phyloP scores from a whole-genome alignment of 768 basidiomycete species.

The Gyrodon lividus region DNA sequence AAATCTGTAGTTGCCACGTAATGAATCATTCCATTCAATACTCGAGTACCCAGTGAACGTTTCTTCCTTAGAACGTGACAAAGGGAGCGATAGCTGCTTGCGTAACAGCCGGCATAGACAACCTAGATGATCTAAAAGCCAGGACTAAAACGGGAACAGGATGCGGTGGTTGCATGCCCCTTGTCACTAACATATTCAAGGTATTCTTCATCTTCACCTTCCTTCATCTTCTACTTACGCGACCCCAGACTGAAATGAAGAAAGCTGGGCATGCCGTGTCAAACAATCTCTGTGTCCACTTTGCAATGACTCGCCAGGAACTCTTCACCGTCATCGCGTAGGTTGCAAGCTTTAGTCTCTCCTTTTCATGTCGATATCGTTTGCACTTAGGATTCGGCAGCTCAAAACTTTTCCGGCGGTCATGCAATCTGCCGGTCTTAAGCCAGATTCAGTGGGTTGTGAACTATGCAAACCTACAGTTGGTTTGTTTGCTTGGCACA shows the following conservation, averaged over 20 bases:
- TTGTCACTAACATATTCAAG: conserved; percentile 43
- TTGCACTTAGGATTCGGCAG: conserved; percentile 47
- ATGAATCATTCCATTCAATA: conserved; percentile 8
- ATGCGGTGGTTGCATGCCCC: conserved; percentile 72
- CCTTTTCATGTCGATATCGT: neutral
- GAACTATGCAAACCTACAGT: conserved; percentile 74
- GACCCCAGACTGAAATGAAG: conserved; percentile 59
- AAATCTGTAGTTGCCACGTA: conserved; percentile 70
- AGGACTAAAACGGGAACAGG: conserved; percentile 73
- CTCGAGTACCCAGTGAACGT: neutral
- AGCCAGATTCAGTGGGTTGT: conserved; percentile 56
- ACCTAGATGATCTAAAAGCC: conserved; percentile 53
- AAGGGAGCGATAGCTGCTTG: conserved; percentile 57
- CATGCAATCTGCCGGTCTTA: conserved; percentile 48
- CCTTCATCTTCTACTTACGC: conserved; percentile 3
- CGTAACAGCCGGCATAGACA: conserved; percentile 48
- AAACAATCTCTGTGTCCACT: conserved; percentile 66
- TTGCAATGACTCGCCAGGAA: conserved; percentile 61
- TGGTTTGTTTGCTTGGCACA: conserved; percentile 30
- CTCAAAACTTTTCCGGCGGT: conserved; percentile 55
- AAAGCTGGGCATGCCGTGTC: conserved; percentile 58
- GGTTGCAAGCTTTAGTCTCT: neutral
- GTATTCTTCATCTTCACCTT: conserved; percentile 10
- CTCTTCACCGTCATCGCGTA: conserved; percentile 62
- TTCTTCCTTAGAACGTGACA: conserved; percentile 49